Base-by-base conservation (phyloP, 2,329 filamentous ascomycete species). In the Falciphora oryzae region DNA sequence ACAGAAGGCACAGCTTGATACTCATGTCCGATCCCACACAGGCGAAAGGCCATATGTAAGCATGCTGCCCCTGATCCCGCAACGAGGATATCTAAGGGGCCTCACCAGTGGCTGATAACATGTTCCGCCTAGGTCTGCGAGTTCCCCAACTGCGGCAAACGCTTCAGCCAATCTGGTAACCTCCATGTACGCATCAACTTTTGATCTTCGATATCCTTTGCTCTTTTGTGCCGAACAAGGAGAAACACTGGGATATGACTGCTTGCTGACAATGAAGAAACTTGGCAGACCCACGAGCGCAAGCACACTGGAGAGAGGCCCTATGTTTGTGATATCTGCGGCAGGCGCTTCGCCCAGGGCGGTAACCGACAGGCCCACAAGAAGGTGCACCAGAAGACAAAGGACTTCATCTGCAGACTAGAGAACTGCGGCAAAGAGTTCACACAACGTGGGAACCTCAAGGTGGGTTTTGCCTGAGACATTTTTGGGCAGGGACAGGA, bases 1-100 rank as follows among this genome's bases (percentile, higher is more conserved):
- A 66, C 94, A 98, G 73, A 96, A 94, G 78, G 97, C 93, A 1
- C 94, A 98, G 71, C 83, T 97, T 14, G 90, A 95, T 67, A 97
- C 96, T 61, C 95, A 99, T 75, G 88, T 86, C 59, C 85, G 93
- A 68, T 89, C 90, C 5, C 95, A 99, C 76, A 97, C 92, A 2
- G 95, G 95, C 22, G 87, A 90, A 64, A 95, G 93, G 74, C 94
- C 94, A 66, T 97, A 94, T 74, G 90, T 96, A 80, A 81, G 91
- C 80, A 59, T 32, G 38, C 14, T 44, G 38, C 38, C 11, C 13
- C 32, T 35, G 1, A 13, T 35, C 3, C 38, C 38, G 38, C 16
- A 44, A 16, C 16, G 1, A 44, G 18, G 1, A 44, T 64, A 16
- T 13, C 28, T 1, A 65, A 64, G 10, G 13, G n/a, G n/a, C 22